Conservation (phyloP, 371 early-diverging fungal genomes). For the Rhizopus microsporus region DNA sequence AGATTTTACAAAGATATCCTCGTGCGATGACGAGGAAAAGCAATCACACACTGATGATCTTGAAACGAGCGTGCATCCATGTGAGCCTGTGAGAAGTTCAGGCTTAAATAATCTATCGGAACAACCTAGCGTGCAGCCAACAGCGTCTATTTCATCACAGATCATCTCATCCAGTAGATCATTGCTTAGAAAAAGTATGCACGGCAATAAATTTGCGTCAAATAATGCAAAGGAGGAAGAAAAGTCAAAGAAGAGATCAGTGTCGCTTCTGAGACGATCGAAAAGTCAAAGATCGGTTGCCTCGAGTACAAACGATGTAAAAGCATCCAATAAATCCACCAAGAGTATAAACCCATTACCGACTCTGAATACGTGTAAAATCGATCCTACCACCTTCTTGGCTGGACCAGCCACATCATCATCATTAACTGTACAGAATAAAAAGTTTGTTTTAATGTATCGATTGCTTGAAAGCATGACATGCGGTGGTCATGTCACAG, state of each 20-base stretch:
- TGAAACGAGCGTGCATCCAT: too few relatives aligned
- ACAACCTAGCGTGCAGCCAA: too few relatives aligned
- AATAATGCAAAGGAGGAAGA: not conserved
- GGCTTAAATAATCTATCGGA: too few relatives aligned
- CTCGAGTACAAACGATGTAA: too few relatives aligned
- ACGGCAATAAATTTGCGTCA: not conserved
- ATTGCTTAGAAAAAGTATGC: not conserved
- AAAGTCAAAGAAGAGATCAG: slow-evolving; percentile 5
- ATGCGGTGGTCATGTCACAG: slow-evolving; percentile 35
- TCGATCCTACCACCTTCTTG: slow-evolving; percentile 5
- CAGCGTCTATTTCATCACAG: not conserved
- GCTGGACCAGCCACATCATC: not conserved
- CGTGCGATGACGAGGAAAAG: not conserved
- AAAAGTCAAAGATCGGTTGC: not conserved
- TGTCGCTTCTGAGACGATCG: not conserved
- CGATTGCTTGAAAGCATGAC: slow-evolving; percentile 25
- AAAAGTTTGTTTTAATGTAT: slow-evolving; percentile 12
- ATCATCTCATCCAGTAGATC: slow-evolving; percentile 1
- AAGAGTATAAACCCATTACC: not conserved
- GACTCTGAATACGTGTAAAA: not conserved
- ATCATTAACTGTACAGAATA: not conserved
- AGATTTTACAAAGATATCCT: not conserved
- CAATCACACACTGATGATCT: not conserved
- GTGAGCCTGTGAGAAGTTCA: too few relatives aligned
- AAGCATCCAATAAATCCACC: not conserved